These are phyloP conservation scores for Fusarium marasasianum DNA, from an alignment of 2,329 filamentous ascomycete species.

Conservation along the genomic window DNA sequence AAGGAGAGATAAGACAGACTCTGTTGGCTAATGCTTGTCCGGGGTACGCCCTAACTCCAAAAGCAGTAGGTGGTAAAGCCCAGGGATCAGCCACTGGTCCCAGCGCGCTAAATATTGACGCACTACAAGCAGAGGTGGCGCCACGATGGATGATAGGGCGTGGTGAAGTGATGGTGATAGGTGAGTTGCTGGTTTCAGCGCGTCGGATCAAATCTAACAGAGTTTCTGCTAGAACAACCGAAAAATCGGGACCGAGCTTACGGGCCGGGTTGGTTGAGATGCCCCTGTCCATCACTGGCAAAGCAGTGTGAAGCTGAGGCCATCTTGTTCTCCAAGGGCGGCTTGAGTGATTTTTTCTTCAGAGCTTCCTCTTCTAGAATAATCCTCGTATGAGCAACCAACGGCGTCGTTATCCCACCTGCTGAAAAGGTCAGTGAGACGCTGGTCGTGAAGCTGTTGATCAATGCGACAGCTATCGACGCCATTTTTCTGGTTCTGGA, in stretches of 20 bases:
- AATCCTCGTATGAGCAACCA: not conserved
- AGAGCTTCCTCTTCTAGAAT: slow-evolving; percentile 2
- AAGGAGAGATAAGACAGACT: not conserved
- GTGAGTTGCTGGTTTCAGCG: not conserved
- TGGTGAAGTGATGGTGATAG: not conserved
- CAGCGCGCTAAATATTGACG: not conserved
- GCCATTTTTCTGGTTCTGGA: not conserved
- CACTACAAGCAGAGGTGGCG: slow-evolving; percentile 7
- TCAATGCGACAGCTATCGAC: not conserved
- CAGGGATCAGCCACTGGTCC: slow-evolving; percentile 5
- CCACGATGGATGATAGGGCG: slow-evolving; percentile 4
- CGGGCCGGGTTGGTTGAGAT: not conserved
- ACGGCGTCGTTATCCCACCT: not conserved
- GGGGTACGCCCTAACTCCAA: not conserved
- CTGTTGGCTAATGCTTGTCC: not conserved
- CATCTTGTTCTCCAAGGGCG: not conserved
- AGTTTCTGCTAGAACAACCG: not conserved
- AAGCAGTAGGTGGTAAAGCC: slow-evolving; percentile 8
- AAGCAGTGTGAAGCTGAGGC: not conserved
- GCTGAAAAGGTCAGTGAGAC: not conserved
- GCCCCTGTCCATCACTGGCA: not conserved
- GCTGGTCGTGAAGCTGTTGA: not conserved
- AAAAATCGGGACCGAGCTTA: not conserved
- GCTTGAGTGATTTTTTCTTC: not conserved
- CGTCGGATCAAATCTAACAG: not conserved